Conservation (phyloP, 495 filamentous ascomycete species). For the Usnea hakonensis region DNA sequence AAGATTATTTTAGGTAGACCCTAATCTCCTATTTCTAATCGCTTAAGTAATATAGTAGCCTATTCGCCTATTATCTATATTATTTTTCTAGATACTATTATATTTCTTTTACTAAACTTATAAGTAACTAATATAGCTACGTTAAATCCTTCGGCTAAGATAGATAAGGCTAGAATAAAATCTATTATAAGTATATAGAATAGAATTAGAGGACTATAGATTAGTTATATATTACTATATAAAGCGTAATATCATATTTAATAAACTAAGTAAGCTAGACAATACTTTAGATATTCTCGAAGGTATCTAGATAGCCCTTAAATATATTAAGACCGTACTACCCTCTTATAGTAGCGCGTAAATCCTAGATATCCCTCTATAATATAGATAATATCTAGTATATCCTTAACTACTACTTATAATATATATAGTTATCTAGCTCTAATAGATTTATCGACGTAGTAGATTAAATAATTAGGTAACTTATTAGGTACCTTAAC, state of each 20-base stretch:
- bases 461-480: too few relatives aligned
- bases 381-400: neutral
- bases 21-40: neutral
- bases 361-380: neutral
- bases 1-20: neutral
- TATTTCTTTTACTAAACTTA: neutral
- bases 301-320: neutral
- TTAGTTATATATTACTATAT: neutral
- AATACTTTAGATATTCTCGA: slow-evolving; percentile 6
- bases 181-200: too few relatives aligned
- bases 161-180: too few relatives aligned
- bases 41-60: neutral
- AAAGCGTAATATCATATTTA: too few relatives aligned
- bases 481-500: too few relatives aligned
- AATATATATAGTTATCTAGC: neutral
- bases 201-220: neutral
- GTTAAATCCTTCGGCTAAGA: too few relatives aligned
- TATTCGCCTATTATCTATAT: neutral
- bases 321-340: neutral
- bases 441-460: neutral
- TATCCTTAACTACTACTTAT: neutral
- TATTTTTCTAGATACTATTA: neutral
- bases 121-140: neutral
- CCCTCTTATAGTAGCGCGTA: neutral
- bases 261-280: too few relatives aligned